Base-by-base conservation (phyloP, 257 asterid species). In the Capsicum baccatum region DNA sequence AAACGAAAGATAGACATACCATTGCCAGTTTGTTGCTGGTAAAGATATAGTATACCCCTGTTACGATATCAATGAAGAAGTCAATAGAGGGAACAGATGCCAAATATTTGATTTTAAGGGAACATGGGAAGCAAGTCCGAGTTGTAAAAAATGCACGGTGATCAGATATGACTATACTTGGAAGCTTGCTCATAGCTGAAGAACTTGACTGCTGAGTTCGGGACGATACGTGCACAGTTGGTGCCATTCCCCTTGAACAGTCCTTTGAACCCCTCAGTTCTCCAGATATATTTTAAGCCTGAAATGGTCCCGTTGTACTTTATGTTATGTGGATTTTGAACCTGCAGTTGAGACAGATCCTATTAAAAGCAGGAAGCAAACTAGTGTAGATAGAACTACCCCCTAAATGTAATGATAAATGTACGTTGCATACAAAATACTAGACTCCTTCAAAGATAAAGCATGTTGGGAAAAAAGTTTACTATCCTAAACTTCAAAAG, bases 101-200 rank as follows among this genome's bases (percentile, higher is more conserved):
- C 50, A 79, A 50, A 84, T 39, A 74, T 79, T 81, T 81, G 42
- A 26, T 62, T 62, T 62, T 62, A 81, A 81, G 13, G 76, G 60
- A 62, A 44, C 60, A 19, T 62, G 60, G 42, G 48, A 81, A 81
- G 68, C 60, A 59, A 44, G 60, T 50, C 19, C 47, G 84, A 62
- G 59, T 33, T 8, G 59, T 47, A 76, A 76, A 76, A 52, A 52
- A 60, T 6, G 57, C 76, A 62, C 44, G 62, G 84, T 81, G 73
- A 79, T 84, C 80, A 35, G 33, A n/a, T 26, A 70, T 81, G 83
- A 62, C 58, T 92, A 83, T 94, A 97, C 98, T 95, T 95, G 91
- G 98, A 94, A 67, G 99, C 98, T 86, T 97, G 98, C 96, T 97
- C 99, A 70, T 97, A 97, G 95, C 98, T 97, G 93, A 97, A 97